A percentile compares a stretch with the other conserved stretches of the same genome.
Evolutionary conservation across 208 protist species (phyloP).

Genomic region (Histomonas meleagridis): DNA sequence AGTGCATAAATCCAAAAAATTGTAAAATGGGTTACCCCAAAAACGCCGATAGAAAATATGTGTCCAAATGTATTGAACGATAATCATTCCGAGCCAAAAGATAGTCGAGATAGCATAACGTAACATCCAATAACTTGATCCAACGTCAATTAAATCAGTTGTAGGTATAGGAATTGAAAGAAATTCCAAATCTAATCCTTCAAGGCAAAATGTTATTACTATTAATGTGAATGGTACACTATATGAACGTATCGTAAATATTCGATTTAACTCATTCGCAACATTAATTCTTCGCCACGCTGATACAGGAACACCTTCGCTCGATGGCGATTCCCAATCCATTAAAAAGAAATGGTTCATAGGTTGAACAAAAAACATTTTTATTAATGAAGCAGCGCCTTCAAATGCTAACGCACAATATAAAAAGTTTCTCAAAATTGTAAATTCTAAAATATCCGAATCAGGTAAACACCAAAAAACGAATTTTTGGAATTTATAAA

Average conservation of each 20-base stretch:
- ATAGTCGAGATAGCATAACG: not conserved
- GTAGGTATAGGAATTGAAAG: not conserved
- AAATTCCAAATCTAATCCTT: not conserved
- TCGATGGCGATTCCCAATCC: not conserved
- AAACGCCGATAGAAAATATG: not conserved
- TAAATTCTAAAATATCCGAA: not conserved
- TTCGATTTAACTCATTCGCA: not conserved
- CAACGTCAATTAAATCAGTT: not conserved
- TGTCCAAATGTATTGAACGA: not conserved
- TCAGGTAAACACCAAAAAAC: not conserved
- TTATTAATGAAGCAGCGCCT: not conserved
- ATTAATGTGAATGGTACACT: conserved; percentile 9
- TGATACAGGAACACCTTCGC: not conserved
- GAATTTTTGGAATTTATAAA: not conserved
- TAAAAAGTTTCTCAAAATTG: not conserved
- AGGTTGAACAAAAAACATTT: not conserved
- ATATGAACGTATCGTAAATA: not conserved
- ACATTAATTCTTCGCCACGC: conserved; percentile 24
- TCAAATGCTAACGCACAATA: not conserved
- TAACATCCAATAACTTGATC: not conserved
- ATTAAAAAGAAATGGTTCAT: not conserved
- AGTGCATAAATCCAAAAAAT: not conserved
- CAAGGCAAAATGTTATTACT: not conserved
- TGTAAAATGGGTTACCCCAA: not conserved
- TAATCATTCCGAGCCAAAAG: not conserved